These are phyloP conservation scores for Aspergillus phoenicis DNA, from an alignment of 2,329 filamentous ascomycete species.

Conservation along the genomic window DNA sequence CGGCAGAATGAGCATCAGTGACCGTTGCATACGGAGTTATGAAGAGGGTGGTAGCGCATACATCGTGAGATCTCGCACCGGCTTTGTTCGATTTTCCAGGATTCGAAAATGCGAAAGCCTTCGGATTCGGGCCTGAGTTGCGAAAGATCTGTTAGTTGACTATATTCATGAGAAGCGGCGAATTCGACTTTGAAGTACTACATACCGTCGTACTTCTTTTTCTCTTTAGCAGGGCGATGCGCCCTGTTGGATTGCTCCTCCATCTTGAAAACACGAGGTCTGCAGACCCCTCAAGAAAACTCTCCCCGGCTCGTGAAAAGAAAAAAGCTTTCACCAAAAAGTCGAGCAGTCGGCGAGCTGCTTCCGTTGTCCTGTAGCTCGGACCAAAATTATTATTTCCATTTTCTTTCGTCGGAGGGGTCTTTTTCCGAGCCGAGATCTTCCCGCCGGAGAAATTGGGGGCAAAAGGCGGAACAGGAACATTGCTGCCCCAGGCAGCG, in stretches of 20 bases:
- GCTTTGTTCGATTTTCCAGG: slow-evolving; percentile 79
- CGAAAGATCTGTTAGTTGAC: slow-evolving; percentile 9
- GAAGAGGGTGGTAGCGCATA: slow-evolving; percentile 33
- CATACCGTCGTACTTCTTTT: slow-evolving; percentile 72
- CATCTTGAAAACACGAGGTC: slow-evolving; percentile 56
- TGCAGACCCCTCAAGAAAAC: slow-evolving; percentile 28
- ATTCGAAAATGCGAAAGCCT: slow-evolving; percentile 83
- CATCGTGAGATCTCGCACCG: slow-evolving; percentile 58
- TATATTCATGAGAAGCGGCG: neutral
- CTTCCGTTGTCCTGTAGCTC: slow-evolving; percentile 22
- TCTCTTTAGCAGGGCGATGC: slow-evolving; percentile 85
- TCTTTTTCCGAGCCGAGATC: slow-evolving; percentile 27
- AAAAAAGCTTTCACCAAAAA: slow-evolving; percentile 19
- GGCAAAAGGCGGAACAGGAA: slow-evolving; percentile 5
- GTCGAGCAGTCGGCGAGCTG: slow-evolving; percentile 16
- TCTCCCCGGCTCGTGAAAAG: slow-evolving; percentile 13
- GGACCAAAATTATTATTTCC: slow-evolving; percentile 38
- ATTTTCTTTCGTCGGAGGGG: slow-evolving; percentile 29
- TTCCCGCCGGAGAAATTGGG: slow-evolving; percentile 19
- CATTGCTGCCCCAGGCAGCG: slow-evolving; percentile 16
- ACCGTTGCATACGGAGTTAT: neutral
- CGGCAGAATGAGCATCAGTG: slow-evolving; percentile 17
- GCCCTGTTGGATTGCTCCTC: slow-evolving; percentile 82
- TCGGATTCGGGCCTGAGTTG: slow-evolving; percentile 71
- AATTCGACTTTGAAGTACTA: neutral